These are phyloP conservation scores for Acanthamoeba royreba DNA, from an alignment of 208 protist species.

Conservation along the genomic window DNA sequence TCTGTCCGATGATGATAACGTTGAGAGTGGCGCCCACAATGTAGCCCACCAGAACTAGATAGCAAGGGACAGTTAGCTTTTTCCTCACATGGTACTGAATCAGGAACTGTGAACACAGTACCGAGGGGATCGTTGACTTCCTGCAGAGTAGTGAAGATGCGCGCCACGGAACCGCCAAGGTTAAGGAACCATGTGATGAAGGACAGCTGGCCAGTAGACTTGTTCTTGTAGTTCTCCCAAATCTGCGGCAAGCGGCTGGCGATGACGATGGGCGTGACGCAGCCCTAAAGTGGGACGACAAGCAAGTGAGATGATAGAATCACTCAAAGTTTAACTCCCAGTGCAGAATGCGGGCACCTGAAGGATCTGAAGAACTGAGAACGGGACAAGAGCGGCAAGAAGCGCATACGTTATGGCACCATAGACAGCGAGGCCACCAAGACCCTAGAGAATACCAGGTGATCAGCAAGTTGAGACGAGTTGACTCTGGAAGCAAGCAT, in stretches of 20 bases:
- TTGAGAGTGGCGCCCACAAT: slow-evolving; percentile 52
- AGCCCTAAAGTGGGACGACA: neutral
- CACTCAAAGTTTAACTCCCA: neutral
- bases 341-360: neutral
- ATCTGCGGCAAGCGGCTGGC: slow-evolving; percentile 65
- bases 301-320: neutral
- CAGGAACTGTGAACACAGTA: too few species aligned
- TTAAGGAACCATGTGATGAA: slow-evolving; percentile 68
- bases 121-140: slow-evolving; percentile 49
- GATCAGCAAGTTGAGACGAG: too few species aligned
- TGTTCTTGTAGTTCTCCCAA: slow-evolving; percentile 32
- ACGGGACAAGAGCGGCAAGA: neutral
- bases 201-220: slow-evolving; percentile 68
- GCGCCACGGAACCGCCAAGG: slow-evolving; percentile 55
- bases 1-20: slow-evolving; percentile 58
- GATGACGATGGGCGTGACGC: slow-evolving; percentile 51
- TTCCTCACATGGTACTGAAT: too few species aligned
- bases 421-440: slow-evolving; percentile 16
- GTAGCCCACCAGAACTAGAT: slow-evolving; percentile 54
- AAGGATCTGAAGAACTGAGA: neutral
- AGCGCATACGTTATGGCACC: neutral
- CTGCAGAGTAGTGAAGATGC: slow-evolving; percentile 67
- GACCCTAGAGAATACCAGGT: neutral
- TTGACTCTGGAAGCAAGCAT: neutral
- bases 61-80: neutral